These are phyloP conservation scores for Nowakowskiella sp. DNA, from an alignment of 192 early-diverging fungal genomes.

Conservation along the genomic window DNA sequence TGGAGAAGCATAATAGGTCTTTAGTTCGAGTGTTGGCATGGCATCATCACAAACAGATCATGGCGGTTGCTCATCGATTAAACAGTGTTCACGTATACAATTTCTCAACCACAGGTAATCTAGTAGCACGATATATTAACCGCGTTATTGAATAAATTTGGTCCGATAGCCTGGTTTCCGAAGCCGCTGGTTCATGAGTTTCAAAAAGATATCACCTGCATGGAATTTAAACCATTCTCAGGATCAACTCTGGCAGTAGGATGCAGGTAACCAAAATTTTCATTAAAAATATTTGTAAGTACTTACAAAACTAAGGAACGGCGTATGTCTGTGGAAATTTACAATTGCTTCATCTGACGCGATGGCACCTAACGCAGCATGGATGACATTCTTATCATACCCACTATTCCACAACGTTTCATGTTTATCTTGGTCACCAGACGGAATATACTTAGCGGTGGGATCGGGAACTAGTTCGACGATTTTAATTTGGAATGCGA, in stretches of 20 bases:
- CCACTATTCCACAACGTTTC: slow-evolving; percentile 29
- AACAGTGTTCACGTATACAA: slow-evolving; percentile 65
- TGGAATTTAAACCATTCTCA: slow-evolving; percentile 38
- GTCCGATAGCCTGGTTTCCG: no score
- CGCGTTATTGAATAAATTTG: no score
- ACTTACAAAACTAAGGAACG: slow-evolving; percentile 15
- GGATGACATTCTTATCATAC: slow-evolving; percentile 30
- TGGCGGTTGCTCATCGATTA: slow-evolving; percentile 63
- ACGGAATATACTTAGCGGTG: slow-evolving; percentile 35
- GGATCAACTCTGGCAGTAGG: slow-evolving; percentile 39
- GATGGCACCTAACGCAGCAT: slow-evolving; percentile 17
- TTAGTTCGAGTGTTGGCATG: slow-evolving; percentile 58
- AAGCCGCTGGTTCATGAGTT: slow-evolving; percentile 28
- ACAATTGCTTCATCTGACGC: no score
- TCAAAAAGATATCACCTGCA: slow-evolving; percentile 36
- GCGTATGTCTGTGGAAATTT: slow-evolving; percentile 44
- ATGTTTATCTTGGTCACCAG: slow-evolving; percentile 40
- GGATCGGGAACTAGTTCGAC: slow-evolving; percentile 21
- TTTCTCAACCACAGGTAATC: slow-evolving; percentile 36
- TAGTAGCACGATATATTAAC: slow-evolving; percentile 34
- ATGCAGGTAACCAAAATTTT: slow-evolving; percentile 20
- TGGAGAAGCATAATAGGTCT: neutral
- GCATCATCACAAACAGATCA: slow-evolving; percentile 60
- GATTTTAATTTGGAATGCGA: slow-evolving; percentile 40
- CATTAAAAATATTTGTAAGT: neutral